Evolutionary conservation across 2,329 filamentous ascomycete genomes (phyloP).

Genomic region (Onygenales sp.): DNA sequence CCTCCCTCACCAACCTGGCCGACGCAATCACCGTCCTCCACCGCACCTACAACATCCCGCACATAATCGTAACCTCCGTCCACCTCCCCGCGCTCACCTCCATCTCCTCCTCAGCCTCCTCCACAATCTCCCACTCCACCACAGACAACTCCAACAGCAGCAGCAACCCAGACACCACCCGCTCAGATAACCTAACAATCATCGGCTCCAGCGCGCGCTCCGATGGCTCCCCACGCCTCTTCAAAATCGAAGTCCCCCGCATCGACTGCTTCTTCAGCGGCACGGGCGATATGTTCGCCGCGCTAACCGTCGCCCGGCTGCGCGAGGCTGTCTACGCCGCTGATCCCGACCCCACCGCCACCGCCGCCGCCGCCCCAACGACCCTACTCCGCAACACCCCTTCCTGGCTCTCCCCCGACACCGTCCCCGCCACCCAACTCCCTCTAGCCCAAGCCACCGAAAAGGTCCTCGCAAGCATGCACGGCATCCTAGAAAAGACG

Average conservation of each 20-base stretch:
- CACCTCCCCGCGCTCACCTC: conserved; percentile 47
- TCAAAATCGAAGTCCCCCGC: conserved; percentile 76
- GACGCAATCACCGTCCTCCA: conserved; percentile 71
- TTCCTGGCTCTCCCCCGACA: conserved; percentile 71
- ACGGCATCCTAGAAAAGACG: conserved; percentile 64
- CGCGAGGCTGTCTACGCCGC: conserved; percentile 63
- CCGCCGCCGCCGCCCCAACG: conserved; percentile 18
- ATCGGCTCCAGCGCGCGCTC: conserved; percentile 65
- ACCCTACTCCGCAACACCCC: conserved; percentile 40
- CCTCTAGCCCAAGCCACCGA: conserved; percentile 76
- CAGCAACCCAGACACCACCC: conserved; percentile 26
- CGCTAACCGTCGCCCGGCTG: conserved; percentile 76
- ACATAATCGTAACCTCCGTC: conserved; percentile 88
- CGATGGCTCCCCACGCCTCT: conserved; percentile 63
- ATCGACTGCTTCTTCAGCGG: conserved; percentile 93
- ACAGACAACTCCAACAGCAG: conserved; percentile 3
- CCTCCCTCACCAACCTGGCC: conserved; percentile 61
- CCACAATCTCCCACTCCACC: conserved; percentile 19
- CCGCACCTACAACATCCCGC: conserved; percentile 63
- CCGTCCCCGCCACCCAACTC: conserved; percentile 57
- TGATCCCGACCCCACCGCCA: conserved; percentile 11
- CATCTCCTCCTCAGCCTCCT: conserved; percentile 33
- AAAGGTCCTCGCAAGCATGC: conserved; percentile 88
- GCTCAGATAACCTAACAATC: conserved; percentile 49
- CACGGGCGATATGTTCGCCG: conserved; percentile 97